Conservation (phyloP, 441 rosid species). For the Erysimum cheiri region DNA sequence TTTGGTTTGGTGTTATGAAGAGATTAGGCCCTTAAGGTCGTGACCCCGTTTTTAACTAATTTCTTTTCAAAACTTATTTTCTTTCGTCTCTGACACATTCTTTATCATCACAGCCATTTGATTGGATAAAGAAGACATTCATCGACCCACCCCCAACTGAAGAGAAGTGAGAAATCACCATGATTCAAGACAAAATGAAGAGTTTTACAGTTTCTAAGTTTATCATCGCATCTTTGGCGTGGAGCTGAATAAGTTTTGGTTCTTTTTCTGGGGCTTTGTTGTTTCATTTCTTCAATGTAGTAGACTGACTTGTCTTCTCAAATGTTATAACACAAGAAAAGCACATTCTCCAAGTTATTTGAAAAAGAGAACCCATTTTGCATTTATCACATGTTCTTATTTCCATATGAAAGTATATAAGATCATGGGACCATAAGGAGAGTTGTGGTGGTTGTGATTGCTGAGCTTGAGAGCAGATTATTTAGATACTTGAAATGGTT, state of each 20-base stretch:
- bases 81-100: conserved; percentile 8
- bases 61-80: background rate
- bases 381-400: background rate
- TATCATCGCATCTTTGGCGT: conserved; percentile 28
- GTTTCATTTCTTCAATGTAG: conserved; percentile 40
- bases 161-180: conserved; percentile 46
- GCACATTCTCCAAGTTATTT: conserved; percentile 16
- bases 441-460: conserved; percentile 19
- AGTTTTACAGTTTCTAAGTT: conserved; percentile 34
- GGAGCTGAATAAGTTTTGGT: conserved; percentile 43
- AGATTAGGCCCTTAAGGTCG: background rate
- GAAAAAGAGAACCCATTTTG: conserved; percentile 36
- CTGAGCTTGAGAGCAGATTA: conserved; percentile 42
- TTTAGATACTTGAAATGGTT: conserved; percentile 36
- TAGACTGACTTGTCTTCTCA: conserved; percentile 32
- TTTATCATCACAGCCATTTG: conserved; percentile 67
- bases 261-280: conserved; percentile 33
- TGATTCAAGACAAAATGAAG: conserved; percentile 28
- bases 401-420: conserved; percentile 7
- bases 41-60: background rate
- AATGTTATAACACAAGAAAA: conserved; percentile 27
- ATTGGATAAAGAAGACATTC: conserved; percentile 88
- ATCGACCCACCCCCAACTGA: conserved; percentile 62
- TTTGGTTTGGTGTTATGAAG: conserved; percentile 21
- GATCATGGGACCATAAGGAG: conserved; percentile 8